phyloP scores from a whole-genome alignment of 208 protist species.

The Naegleria gruberi region DNA sequence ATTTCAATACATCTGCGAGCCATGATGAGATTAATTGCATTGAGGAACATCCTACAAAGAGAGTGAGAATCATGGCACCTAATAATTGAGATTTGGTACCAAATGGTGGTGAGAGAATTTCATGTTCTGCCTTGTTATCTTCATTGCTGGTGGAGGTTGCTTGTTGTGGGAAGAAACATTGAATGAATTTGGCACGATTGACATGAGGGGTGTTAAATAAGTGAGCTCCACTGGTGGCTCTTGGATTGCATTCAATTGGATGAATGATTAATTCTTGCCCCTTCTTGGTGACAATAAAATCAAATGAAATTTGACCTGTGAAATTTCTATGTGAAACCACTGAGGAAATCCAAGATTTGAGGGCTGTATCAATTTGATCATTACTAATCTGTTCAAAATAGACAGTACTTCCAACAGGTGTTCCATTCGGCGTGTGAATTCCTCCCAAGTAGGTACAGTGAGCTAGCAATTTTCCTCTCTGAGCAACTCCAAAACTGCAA shows the following conservation, averaged over 20 bases:
- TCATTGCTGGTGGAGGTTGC: background rate
- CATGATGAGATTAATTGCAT: background rate
- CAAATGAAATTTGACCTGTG: conserved; percentile 14
- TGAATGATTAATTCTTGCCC: background rate
- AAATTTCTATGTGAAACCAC: background rate
- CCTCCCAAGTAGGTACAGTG: background rate
- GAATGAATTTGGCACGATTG: background rate
- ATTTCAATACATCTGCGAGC: background rate
- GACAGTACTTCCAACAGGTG: background rate
- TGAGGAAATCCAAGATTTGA: background rate
- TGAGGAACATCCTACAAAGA: background rate
- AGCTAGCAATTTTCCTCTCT: background rate
- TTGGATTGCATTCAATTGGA: conserved; percentile 12
- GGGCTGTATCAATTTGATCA: background rate
- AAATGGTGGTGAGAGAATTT: background rate
- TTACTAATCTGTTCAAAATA: background rate
- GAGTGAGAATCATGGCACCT: background rate
- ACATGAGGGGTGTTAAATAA: background rate
- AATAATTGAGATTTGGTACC: background rate
- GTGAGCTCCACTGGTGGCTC: background rate
- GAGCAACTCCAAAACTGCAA: background rate
- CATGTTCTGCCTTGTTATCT: background rate
- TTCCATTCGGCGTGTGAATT: background rate
- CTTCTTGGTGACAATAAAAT: background rate
- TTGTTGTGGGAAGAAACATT: background rate